Conservation (phyloP, 306 rosid genomes). For the Corylus heterophylla region DNA sequence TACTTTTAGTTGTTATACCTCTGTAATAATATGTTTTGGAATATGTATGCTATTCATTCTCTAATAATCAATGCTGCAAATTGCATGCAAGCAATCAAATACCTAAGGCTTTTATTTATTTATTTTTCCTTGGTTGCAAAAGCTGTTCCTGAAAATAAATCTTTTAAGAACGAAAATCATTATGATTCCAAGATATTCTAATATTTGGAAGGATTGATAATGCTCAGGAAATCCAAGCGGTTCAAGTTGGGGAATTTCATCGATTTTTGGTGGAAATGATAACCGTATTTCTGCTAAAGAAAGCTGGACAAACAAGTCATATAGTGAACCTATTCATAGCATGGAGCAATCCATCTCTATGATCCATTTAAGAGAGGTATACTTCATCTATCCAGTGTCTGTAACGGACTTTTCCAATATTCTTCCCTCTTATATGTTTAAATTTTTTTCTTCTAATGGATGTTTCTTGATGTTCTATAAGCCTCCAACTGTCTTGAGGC, state of each 20-base stretch:
- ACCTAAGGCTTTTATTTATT: background rate
- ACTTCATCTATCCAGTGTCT: slow-evolving; percentile 2
- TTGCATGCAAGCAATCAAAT: background rate
- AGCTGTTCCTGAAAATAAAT: background rate
- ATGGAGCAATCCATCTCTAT: slow-evolving; percentile 67
- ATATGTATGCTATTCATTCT: background rate
- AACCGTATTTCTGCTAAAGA: slow-evolving; percentile 63
- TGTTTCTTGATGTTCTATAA: slow-evolving; percentile 36
- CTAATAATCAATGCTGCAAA: background rate
- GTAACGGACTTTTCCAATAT: slow-evolving; percentile 16
- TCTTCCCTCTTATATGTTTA: slow-evolving; percentile 9
- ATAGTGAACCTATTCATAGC: slow-evolving; percentile 56
- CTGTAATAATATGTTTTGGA: background rate
- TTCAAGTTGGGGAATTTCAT: slow-evolving; percentile 89
- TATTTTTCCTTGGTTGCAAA: background rate
- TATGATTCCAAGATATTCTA: slow-evolving; percentile 10
- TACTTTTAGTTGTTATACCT: background rate
- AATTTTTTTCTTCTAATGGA: slow-evolving; percentile 14
- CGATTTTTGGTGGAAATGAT: slow-evolving; percentile 87
- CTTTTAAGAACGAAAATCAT: background rate
- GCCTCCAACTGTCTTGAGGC: slow-evolving; percentile 95
- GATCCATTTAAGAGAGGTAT: slow-evolving; percentile 94
- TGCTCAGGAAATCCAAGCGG: slow-evolving; percentile 59
- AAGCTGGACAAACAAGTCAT: slow-evolving; percentile 43
- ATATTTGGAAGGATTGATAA: slow-evolving; percentile 16